Evolutionary conservation across 2,329 filamentous ascomycete species (phyloP).

Genomic region (Penicillium sp.): DNA sequence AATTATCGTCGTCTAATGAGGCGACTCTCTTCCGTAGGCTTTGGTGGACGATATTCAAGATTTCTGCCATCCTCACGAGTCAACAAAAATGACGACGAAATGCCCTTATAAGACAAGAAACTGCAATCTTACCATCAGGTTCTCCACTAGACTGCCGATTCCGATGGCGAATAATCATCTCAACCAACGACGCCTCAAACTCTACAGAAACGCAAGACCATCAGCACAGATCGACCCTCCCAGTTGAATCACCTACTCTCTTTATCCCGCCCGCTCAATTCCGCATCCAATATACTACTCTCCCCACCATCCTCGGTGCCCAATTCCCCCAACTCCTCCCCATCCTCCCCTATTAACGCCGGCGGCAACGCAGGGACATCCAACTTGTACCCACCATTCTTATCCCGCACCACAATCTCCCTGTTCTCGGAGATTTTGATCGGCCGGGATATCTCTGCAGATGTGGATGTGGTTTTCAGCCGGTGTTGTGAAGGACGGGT

Average conservation of each 20-base stretch:
- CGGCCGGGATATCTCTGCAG: conserved; percentile 29
- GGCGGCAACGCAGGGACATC: conserved; percentile 50
- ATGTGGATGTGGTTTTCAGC: conserved; percentile 25
- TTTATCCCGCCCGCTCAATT: conserved; percentile 41
- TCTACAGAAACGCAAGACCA: conserved; percentile 33
- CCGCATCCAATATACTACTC: conserved; percentile 58
- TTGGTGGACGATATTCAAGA: conserved; percentile 69
- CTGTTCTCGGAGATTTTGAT: conserved; percentile 38
- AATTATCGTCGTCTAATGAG: conserved; percentile 78
- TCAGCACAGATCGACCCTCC: conserved; percentile 6
- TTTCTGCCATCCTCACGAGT: conserved; percentile 53
- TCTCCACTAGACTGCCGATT: conserved; percentile 61
- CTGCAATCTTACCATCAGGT: conserved; percentile 61
- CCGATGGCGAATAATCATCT: conserved; percentile 47
- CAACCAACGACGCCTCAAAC: conserved; percentile 51
- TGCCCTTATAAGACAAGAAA: not conserved
- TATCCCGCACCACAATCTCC: conserved; percentile 56
- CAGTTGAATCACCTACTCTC: conserved; percentile 37
- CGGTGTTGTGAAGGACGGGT: conserved; percentile 30
- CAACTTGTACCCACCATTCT: conserved; percentile 53
- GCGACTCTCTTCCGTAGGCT: conserved; percentile 74
- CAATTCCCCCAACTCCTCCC: conserved; percentile 47
- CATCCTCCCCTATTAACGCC: conserved; percentile 41
- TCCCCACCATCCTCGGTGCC: conserved; percentile 57
- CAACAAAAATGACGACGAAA: not conserved